A percentile compares a stretch with the other conserved stretches of the same genome.
Conservation (phyloP, 495 filamentous ascomycete species). For the Friedmanniomyces simplex region DNA sequence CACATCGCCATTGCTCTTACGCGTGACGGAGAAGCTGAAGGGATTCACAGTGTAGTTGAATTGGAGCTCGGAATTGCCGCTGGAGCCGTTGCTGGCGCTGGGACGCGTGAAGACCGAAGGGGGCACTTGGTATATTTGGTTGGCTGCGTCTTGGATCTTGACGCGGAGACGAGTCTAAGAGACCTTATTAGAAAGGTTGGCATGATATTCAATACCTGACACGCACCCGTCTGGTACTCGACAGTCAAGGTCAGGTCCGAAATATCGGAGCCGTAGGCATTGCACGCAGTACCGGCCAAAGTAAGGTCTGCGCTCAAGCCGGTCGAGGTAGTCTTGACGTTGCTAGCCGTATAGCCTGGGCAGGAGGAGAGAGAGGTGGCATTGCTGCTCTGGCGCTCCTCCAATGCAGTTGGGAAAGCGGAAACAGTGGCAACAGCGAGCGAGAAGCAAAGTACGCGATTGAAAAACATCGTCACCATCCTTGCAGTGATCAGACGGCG, state of each 20-base stretch:
- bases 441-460: too few relatives aligned
- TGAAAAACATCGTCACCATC: too few relatives aligned
- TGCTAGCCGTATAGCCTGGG: slow-evolving; percentile 21
- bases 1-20: slow-evolving; percentile 52
- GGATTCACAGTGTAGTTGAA: slow-evolving; percentile 58
- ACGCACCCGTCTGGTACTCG: slow-evolving; percentile 16
- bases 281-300: slow-evolving; percentile 19
- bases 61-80: slow-evolving; percentile 46
- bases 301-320: too few relatives aligned
- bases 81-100: slow-evolving; percentile 8
- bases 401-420: too few relatives aligned
- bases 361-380: too few relatives aligned
- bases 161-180: not conserved
- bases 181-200: too few relatives aligned
- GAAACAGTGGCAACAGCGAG: too few relatives aligned
- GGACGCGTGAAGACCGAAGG: slow-evolving; percentile 60
- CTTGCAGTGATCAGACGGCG: too few relatives aligned
- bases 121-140: slow-evolving; percentile 72
- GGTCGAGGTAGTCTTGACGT: slow-evolving; percentile 12
- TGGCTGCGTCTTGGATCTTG: slow-evolving; percentile 60
- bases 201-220: not conserved
- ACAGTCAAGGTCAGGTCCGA: slow-evolving; percentile 13
- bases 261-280: slow-evolving; percentile 21
- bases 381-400: too few relatives aligned
- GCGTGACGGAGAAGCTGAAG: slow-evolving; percentile 67